Evolutionary conservation across 2,329 filamentous ascomycete genomes (phyloP), one percentile per base, ranked within the genome.

Genomic region (Sclerotinia nivalis): DNA sequence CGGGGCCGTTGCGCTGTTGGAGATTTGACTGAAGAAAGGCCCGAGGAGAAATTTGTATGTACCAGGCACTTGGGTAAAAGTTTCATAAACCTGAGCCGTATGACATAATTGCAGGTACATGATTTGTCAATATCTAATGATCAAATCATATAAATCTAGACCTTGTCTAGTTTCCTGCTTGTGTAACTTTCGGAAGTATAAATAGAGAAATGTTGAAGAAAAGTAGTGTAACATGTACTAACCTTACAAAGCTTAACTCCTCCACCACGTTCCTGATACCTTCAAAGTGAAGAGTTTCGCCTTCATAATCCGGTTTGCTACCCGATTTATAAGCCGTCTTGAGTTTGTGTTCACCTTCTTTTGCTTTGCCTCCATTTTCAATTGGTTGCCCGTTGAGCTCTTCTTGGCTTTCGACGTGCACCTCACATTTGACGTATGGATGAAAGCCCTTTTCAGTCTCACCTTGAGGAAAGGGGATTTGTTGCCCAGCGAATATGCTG

Each of bases 391-490:
- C 74, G 71, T 70, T 70, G 20, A 69, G 69, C 72, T 80, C 84
- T 71, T 80, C 80, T 10, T 79, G 77, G 71, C 84, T 91, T 77
- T 96, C 93, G 22, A 94, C 88, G 79, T 96, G 93, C 69, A 97
- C 81, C 78, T 96, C 91, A 72, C 90, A 90, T 78, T 91, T 93
- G 75, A 97, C 86, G 71, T 91, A 87, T 1, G 93, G 93, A 52
- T 88, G 87, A 72, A 96, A 91, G 56, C 80, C 79, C 61, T 77
- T 78, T 64, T 73, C 72, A 6, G 82, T 83, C 52, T 83, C 82
- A 72, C 87, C 84, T 0, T 80, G 78, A 0, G 87, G 92, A 0
- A 96, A 81, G 0, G 92, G 90, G 50, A 96, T 85, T 70, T 91
- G 85, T 78, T 96, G 92, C 1, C 88, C 94, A 8, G 92, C 92